A percentile compares a stretch with the other conserved stretches of the same genome.
Conservation (phyloP, 768 basidiomycete genomes). For the Serendipita indica region DNA sequence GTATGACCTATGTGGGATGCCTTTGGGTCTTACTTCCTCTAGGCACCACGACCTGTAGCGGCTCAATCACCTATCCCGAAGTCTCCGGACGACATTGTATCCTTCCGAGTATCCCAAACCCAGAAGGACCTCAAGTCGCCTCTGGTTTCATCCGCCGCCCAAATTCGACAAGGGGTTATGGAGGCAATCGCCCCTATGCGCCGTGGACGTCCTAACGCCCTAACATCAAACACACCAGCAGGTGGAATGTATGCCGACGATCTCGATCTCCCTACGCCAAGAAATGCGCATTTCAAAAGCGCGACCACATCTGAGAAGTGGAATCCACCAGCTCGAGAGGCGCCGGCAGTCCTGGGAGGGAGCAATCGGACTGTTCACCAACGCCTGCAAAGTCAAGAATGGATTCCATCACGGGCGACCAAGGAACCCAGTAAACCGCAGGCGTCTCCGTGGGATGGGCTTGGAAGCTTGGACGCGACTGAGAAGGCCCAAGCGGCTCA, state of each 20-base stretch:
- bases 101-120: conserved; percentile 22
- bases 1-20: conserved; percentile 11
- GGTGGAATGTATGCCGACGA: conserved; percentile 1
- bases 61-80: conserved; percentile 9
- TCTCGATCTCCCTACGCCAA: not conserved
- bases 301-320: not conserved
- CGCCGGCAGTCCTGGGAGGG: not conserved
- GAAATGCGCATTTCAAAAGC: not conserved
- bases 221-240: not conserved
- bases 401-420: not conserved
- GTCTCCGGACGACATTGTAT: conserved; percentile 25
- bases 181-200: conserved; percentile 72
- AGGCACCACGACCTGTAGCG: conserved; percentile 14
- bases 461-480: not conserved
- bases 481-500: not conserved
- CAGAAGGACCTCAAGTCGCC: conserved; percentile 1
- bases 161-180: conserved; percentile 61
- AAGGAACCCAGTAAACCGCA: not conserved
- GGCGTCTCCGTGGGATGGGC: not conserved
- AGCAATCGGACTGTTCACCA: not conserved
- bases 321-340: not conserved
- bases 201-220: conserved; percentile 41
- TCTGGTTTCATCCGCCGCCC: conserved; percentile 24
- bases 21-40: conserved; percentile 12
- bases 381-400: not conserved